Percentiles rank a stretch among this genome's conserved stretches.
Evolutionary conservation across 164 flowering plant genomes (phyloP).

Genomic region (Echeveria elegans): DNA sequence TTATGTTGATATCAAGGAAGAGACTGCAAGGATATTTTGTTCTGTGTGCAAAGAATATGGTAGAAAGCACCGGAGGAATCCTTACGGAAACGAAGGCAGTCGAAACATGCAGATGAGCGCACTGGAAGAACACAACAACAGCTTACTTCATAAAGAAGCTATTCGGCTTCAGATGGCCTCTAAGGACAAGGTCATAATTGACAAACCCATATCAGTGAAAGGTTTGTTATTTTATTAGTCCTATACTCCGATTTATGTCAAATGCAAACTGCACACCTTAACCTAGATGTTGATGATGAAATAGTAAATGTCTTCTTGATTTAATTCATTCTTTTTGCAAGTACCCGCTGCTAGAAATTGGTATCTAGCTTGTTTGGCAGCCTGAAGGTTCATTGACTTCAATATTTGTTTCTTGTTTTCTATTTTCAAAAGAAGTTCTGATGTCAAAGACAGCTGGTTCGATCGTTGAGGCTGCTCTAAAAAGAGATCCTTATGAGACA

Average conservation of each 20-base stretch:
- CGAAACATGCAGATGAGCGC: slow-evolving; percentile 99
- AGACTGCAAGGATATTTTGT: slow-evolving; percentile 92
- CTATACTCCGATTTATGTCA: not conserved
- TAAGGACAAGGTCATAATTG: slow-evolving; percentile 76
- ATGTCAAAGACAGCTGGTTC: slow-evolving; percentile 96
- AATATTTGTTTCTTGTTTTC: slow-evolving; percentile 8
- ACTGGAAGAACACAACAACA: slow-evolving; percentile 93
- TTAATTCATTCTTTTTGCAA: not conserved
- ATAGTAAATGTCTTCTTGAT: not conserved
- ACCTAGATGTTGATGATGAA: not conserved
- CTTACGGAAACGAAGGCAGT: slow-evolving; percentile 99
- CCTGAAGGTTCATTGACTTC: not conserved
- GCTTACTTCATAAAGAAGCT: slow-evolving; percentile 98
- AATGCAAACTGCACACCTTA: not conserved
- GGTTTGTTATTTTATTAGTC: slow-evolving; percentile 32
- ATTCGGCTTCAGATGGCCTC: slow-evolving; percentile 94
- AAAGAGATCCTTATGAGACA: slow-evolving; percentile 92
- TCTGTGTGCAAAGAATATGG: slow-evolving; percentile 93
- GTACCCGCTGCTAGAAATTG: not conserved
- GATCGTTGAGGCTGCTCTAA: slow-evolving; percentile 81
- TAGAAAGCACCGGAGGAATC: slow-evolving; percentile 90
- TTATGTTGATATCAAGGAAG: slow-evolving; percentile 86
- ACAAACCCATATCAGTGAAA: slow-evolving; percentile 82
- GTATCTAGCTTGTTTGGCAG: not conserved
- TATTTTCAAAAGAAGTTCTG: slow-evolving; percentile 43